Base-by-base conservation (phyloP, 805 yeast species). In the Wickerhamomyces hampshirensis region DNA sequence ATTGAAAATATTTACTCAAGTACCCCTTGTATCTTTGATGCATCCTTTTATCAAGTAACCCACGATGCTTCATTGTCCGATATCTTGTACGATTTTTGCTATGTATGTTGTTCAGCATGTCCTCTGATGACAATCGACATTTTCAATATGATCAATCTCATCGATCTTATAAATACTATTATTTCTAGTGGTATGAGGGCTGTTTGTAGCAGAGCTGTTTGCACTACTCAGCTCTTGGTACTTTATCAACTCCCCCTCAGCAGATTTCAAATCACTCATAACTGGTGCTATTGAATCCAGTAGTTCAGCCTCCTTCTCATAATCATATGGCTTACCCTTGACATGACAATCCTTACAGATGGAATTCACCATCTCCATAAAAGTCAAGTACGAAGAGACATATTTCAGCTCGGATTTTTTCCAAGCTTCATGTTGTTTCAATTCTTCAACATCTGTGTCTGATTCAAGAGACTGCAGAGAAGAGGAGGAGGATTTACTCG, bases 251-350 rank as follows among this genome's bases (percentile, higher is more conserved):
- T 46, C 41, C 8, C 15, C 14, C 31, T 60, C 56, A 40, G 55
- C 43, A 37, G 46, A 28, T 29, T 43, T 49, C 27, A 53, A 36
- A 4, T 30, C 19, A 7, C 31, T 39, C 53, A 48, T 52, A 9
- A 46, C 47, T 8, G 31, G 31, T 13, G 42, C 47, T 17, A 53
- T 51, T 17, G 32, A 30, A 26, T 47, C 48, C 31, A 53, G 33
- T 5, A 53, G 46, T 32, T 48, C 48, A 37, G 47, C 50, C 35
- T 53, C 58, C 27, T 38, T 47, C 13, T 50, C 56, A 31, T 50
- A 53, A 34, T 53, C 55, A 24, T 53, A 53, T n/a, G 28, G 29
- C 4, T 19, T 24, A 24, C 34, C 40, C 2, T 40, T 39, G 17
- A 23, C 19, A 6, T 37, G 38, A 21, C 53, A 48, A 2, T 37